Evolutionary conservation across 805 yeast species (phyloP), one percentile per base, ranked within the genome.

Genomic region (Myxozyma neglecta): DNA sequence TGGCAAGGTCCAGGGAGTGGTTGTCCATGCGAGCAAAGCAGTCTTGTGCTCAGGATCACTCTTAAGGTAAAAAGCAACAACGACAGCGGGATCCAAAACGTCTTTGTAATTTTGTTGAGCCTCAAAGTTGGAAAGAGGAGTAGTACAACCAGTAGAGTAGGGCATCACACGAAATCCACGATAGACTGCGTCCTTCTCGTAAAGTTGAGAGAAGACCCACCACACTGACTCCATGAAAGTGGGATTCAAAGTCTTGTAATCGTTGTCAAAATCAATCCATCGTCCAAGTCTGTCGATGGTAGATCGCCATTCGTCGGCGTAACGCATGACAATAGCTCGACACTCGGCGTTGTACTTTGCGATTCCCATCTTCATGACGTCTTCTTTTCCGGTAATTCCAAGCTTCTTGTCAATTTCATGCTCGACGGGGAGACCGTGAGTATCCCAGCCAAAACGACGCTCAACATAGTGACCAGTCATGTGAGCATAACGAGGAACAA

Each of bases 1-100:
- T 46, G 99, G 99, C 73, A 94, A 81, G 54, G 99, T 96, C 99
- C 99, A 94, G 56, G 99, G 99, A 32, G 99, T 94, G 63, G 99
- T 94, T 49, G 99, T 94, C 99, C 99, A 94, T 9, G 98, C 98
- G 44, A 94, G 92, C 68, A 94, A 80, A 68, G 83, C 80, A 57
- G 96, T 89, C 71, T 88, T 85, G 37, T 29, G 55, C 46, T 51
- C 55, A 66, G 90, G 91, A 71, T 92, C 96, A 65, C 85, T 89
- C 37, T 82, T 78, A 59, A 89, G 79, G 66, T 89, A 89, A 82
- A 94, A 96, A 34, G 90, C 96, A 69, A 94, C 77, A 63, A 97
- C 91, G 54, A 96, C 92, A 10, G 97, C 97, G 9, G 99, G 99
- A 76, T 94, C 99, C 65, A 85, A 83, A 54, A 94, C 98, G 63